Percentiles rank a stretch among this genome's conserved stretches.
phyloP scores from a whole-genome alignment of 352 stramenopile species.

The Globisporangium uncinulatum region DNA sequence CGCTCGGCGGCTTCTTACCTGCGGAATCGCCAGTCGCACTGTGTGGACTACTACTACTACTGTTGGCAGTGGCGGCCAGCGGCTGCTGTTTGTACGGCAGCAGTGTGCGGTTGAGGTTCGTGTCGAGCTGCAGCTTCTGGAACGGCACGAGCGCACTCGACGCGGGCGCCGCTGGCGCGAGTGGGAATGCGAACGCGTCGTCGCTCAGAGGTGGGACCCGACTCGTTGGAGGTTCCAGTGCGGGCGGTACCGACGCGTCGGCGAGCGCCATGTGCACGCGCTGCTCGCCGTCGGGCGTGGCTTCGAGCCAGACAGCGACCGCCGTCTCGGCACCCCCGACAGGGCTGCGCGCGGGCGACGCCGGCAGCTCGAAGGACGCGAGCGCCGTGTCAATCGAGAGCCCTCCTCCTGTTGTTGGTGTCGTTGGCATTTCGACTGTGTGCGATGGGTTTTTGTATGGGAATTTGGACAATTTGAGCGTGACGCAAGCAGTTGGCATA shows the following conservation, averaged over 20 bases:
- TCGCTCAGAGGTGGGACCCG: too few relatives aligned
- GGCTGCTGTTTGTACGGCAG: conserved; percentile 27
- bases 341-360: conserved; percentile 50
- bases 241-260: conserved; percentile 8
- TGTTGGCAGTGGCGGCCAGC: neutral
- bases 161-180: conserved; percentile 17
- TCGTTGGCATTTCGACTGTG: too few relatives aligned
- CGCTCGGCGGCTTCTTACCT: conserved; percentile 19
- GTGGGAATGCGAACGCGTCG: conserved; percentile 43
- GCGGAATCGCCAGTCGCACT: neutral
- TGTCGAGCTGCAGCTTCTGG: conserved; percentile 78
- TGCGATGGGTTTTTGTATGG: too few relatives aligned
- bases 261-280: conserved; percentile 40
- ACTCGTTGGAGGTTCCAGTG: neutral
- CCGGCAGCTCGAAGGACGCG: conserved; percentile 59
- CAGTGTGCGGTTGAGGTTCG: conserved; percentile 68
- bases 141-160: conserved; percentile 71
- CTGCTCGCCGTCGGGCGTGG: conserved; percentile 31
- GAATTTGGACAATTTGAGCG: too few relatives aligned
- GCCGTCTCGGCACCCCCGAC: conserved; percentile 29
- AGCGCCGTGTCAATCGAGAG: conserved; percentile 18
- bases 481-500: too few relatives aligned
- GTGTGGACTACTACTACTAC: neutral
- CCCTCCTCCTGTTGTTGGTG: neutral
- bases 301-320: conserved; percentile 54